Evolutionary conservation across 345 rosid species (phyloP).

Genomic region (Clausena lansium): DNA sequence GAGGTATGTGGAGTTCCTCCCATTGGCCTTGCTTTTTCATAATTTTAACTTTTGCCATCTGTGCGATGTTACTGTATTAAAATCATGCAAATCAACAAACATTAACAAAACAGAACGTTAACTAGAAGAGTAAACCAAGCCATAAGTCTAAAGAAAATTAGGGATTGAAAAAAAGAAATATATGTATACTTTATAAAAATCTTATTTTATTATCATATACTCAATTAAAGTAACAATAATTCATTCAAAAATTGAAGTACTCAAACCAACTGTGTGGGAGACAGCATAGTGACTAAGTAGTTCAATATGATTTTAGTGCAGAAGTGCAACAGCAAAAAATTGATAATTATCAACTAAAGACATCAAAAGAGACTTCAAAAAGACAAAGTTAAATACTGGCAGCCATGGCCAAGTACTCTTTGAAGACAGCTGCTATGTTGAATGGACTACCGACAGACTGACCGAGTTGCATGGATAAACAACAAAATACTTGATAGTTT

Average conservation of each 20-base stretch:
- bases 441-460: not conserved
- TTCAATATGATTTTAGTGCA: not conserved
- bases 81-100: not conserved
- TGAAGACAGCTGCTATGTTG: not conserved
- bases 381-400: not conserved
- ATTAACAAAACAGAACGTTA: not conserved
- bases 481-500: not conserved
- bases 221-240: not conserved
- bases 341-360: not conserved
- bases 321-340: not conserved
- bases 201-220: not conserved
- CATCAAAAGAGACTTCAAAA: not conserved
- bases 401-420: not conserved
- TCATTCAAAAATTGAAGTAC: not conserved
- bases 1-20: conserved; percentile 60
- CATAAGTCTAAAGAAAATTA: conserved; percentile 1
- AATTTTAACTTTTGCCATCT: conserved; percentile 49
- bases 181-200: not conserved
- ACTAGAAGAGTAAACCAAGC: not conserved
- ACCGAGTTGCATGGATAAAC: too few relatives aligned
- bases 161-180: not conserved
- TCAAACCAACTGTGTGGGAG: not conserved
- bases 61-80: conserved; percentile 55
- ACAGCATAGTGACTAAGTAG: not conserved
- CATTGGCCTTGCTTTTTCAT: conserved; percentile 53